Conservation (phyloP, 2,329 filamentous ascomycete genomes). For the Fusarium sp. region DNA sequence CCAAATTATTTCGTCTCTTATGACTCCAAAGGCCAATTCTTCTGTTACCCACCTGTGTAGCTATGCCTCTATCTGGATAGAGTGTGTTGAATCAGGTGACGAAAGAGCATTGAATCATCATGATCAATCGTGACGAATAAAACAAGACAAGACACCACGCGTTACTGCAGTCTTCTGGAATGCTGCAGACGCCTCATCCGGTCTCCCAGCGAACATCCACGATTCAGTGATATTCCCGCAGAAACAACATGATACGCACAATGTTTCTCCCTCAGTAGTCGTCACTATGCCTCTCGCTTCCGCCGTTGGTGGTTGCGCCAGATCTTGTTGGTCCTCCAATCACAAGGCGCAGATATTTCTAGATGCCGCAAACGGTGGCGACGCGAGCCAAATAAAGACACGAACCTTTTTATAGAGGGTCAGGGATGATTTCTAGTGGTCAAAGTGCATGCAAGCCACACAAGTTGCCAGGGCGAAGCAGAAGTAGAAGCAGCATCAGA, state of each 20-base stretch:
- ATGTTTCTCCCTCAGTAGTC: background rate
- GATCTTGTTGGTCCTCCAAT: slow-evolving; percentile 28
- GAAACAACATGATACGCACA: slow-evolving; percentile 8
- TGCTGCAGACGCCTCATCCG: slow-evolving; percentile 5
- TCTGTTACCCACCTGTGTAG: too few relatives aligned
- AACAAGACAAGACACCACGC: background rate
- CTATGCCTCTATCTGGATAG: too few relatives aligned
- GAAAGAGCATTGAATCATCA: background rate
- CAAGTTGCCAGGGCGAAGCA: slow-evolving; percentile 14
- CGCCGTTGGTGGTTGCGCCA: slow-evolving; percentile 24
- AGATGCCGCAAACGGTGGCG: slow-evolving; percentile 13
- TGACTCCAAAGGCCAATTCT: too few relatives aligned
- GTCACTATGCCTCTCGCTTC: background rate
- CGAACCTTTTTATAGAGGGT: slow-evolving; percentile 19
- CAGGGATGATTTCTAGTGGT: slow-evolving; percentile 7
- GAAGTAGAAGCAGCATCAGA: background rate
- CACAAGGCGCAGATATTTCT: background rate
- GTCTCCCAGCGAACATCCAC: slow-evolving; percentile 51
- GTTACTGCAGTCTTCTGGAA: slow-evolving; percentile 14
- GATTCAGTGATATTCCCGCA: slow-evolving; percentile 1
- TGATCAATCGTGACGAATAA: slow-evolving; percentile 10
- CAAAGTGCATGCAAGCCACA: slow-evolving; percentile 18
- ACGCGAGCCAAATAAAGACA: slow-evolving; percentile 28
- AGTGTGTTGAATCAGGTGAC: background rate
- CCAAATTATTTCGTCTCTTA: background rate